phyloP scores from a whole-genome alignment of 75 land plant genomes.

The Picea glauca region DNA sequence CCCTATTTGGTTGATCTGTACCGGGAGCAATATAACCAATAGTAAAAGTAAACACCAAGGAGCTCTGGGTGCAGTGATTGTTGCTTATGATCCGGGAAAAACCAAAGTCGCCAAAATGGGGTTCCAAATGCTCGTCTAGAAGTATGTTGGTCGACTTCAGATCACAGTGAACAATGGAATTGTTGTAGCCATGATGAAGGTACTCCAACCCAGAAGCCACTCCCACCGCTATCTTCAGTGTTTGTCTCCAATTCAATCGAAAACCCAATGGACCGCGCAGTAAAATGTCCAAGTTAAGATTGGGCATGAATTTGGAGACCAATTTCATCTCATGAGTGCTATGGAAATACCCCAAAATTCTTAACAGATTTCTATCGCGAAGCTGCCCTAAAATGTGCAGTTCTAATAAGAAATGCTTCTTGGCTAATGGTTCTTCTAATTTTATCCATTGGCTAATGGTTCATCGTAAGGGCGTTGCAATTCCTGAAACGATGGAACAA shows the following conservation, averaged over 20 bases:
- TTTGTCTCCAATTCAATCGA: conserved; percentile 28
- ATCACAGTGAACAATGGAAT: conserved; percentile 57
- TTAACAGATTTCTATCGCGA: conserved; percentile 57
- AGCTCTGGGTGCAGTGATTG: no score
- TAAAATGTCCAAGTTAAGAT: conserved; percentile 49
- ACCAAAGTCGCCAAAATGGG: conserved; percentile 50
- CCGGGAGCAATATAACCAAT: no score
- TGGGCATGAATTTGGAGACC: conserved; percentile 59
- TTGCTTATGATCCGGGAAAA: not conserved
- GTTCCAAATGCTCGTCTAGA: conserved; percentile 56
- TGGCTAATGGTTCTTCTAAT: conserved; percentile 20
- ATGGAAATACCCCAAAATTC: conserved; percentile 62
- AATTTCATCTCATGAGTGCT: conserved; percentile 41
- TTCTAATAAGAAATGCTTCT: conserved; percentile 12
- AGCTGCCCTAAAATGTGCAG: conserved; percentile 45
- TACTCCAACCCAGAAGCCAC: conserved; percentile 51
- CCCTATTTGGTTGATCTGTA: no score
- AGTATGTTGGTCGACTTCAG: conserved; percentile 44
- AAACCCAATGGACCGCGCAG: conserved; percentile 19
- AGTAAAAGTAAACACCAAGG: no score
- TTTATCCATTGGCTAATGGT: conserved; percentile 16
- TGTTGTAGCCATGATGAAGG: conserved; percentile 57
- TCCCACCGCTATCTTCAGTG: conserved; percentile 38
- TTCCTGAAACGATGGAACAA: no score
- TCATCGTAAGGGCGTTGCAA: no score